phyloP scores from a whole-genome alignment of 2,329 filamentous ascomycete species.

The Fusarium odoratissimum region DNA sequence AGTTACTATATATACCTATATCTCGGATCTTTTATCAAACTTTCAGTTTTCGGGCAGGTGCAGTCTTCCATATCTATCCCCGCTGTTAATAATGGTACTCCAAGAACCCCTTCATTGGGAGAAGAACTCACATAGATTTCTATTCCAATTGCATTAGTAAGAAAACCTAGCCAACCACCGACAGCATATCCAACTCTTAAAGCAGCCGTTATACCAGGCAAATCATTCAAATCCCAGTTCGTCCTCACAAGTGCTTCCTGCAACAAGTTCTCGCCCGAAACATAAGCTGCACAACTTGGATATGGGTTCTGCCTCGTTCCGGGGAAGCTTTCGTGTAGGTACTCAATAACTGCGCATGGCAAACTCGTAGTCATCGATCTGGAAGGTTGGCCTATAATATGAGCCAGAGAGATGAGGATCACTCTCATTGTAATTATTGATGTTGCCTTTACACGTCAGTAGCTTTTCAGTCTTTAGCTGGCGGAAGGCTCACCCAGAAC shows the following conservation, averaged over 20 bases:
- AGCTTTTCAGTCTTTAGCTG: accelerated
- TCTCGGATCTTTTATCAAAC: accelerated
- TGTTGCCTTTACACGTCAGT: constrained; percentile 7
- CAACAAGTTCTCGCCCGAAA: background rate
- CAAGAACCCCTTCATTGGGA: too few relatives aligned
- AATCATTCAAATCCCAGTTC: constrained; percentile 16
- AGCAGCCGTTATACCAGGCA: constrained; percentile 5
- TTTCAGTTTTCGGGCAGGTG: background rate
- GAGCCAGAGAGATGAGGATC: background rate
- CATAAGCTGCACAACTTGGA: constrained; percentile 1
- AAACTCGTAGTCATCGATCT: background rate
- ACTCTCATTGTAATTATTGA: constrained; percentile 24
- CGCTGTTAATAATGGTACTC: too few relatives aligned
- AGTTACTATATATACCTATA: background rate
- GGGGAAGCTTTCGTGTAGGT: constrained; percentile 4
- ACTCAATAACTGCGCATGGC: constrained; percentile 9
- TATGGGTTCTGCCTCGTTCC: background rate
- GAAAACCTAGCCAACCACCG: background rate
- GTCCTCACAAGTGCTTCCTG: constrained; percentile 13
- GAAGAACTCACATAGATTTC: constrained; percentile 20
- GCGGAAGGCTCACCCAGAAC: background rate
- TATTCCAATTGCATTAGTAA: background rate
- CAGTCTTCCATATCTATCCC: constrained; percentile 4
- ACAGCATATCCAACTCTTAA: constrained; percentile 5
- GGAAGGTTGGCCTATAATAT: background rate